A percentile compares a stretch with the other conserved stretches of the same genome.
These are phyloP conservation scores for Tuber indicum DNA, from an alignment of 495 filamentous ascomycete genomes.

Conservation along the genomic window DNA sequence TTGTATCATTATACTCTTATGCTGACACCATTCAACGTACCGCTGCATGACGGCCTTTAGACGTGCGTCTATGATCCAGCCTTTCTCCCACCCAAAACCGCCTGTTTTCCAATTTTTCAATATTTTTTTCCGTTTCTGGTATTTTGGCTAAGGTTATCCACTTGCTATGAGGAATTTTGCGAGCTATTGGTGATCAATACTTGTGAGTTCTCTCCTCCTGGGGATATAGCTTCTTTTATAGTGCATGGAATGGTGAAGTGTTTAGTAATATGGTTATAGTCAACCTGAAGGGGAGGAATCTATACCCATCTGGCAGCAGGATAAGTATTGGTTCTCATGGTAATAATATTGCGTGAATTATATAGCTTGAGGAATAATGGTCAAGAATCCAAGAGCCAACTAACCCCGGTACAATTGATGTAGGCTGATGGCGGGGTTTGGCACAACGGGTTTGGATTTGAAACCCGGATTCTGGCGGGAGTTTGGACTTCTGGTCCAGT, in stretches of 20 bases:
- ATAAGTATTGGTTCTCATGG: not conserved
- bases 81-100: not conserved
- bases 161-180: not conserved
- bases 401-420: too few relatives aligned
- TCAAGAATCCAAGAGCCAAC: too few relatives aligned
- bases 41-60: too few relatives aligned
- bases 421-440: too few relatives aligned
- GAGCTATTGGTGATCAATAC: not conserved
- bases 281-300: not conserved
- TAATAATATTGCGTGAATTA: not conserved
- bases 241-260: not conserved
- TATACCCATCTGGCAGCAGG: too few relatives aligned
- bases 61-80: not conserved
- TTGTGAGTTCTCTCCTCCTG: not conserved
- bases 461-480: too few relatives aligned
- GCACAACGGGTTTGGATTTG: too few relatives aligned
- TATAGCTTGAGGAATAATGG: too few relatives aligned
- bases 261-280: not conserved
- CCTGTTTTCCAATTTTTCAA: not conserved
- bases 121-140: not conserved
- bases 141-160: not conserved
- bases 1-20: not conserved
- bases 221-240: not conserved
- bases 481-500: too few relatives aligned
- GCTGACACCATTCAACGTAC: not conserved